Evolutionary conservation across 164 flowering plant species (phyloP).

Genomic region (Vitis rupestris): DNA sequence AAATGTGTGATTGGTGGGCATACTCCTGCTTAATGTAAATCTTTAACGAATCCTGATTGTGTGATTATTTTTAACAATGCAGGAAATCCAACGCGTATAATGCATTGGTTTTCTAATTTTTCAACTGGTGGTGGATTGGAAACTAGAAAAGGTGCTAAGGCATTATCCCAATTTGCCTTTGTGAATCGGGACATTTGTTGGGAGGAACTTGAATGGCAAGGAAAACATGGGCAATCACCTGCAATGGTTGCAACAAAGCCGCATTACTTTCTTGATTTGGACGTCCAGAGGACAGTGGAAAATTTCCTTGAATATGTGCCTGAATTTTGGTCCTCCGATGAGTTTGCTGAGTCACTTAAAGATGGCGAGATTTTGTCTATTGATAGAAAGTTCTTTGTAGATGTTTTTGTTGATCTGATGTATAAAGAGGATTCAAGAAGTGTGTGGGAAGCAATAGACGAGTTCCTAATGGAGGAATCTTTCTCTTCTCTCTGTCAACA

Average conservation of each 20-base stretch:
- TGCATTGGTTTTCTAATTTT: constrained; percentile 77
- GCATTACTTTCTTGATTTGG: constrained; percentile 92
- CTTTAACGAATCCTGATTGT: constrained; percentile 7
- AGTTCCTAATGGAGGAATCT: constrained; percentile 63
- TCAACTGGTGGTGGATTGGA: constrained; percentile 42
- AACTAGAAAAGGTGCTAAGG: constrained; percentile 80
- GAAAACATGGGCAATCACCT: constrained; percentile 97
- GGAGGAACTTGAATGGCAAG: constrained; percentile 99
- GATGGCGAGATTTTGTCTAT: constrained; percentile 72
- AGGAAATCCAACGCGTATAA: constrained; percentile 77
- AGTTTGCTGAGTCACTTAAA: constrained; percentile 73
- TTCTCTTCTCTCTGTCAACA: constrained; percentile 68
- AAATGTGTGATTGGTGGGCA: no score
- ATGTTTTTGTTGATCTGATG: constrained; percentile 68
- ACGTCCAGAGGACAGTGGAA: constrained; percentile 73
- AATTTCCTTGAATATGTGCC: constrained; percentile 91
- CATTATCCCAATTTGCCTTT: constrained; percentile 84
- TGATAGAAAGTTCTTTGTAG: constrained; percentile 63
- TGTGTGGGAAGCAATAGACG: constrained; percentile 59
- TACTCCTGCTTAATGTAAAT: not conserved
- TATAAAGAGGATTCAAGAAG: constrained; percentile 63
- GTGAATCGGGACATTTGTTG: constrained; percentile 88
- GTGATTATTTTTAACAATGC: constrained; percentile 24
- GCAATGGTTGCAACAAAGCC: constrained; percentile 98
- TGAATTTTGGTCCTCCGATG: constrained; percentile 91